A percentile compares a stretch with the other conserved stretches of the same genome.
Evolutionary conservation across 1,139 yeast species (phyloP).

Genomic region (Starmera stellimalicola): DNA sequence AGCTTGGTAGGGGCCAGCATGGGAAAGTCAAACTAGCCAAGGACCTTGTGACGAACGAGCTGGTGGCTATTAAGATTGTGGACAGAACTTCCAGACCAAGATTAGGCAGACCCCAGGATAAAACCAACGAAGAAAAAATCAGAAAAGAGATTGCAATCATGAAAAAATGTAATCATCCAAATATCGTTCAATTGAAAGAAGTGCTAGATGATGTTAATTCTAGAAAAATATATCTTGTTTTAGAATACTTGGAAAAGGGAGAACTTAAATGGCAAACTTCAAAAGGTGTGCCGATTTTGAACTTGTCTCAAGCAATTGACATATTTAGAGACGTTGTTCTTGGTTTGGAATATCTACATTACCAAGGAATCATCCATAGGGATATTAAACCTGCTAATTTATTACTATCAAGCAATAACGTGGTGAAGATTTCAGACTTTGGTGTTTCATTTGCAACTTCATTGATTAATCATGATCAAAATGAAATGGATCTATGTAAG

Average conservation of each 20-base stretch:
- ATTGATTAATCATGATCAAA: conserved; percentile 42
- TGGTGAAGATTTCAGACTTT: conserved; percentile 90
- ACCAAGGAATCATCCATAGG: conserved; percentile 90
- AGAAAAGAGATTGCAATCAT: conserved; percentile 91
- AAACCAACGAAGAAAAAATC: conserved; percentile 42
- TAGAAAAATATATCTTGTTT: conserved; percentile 78
- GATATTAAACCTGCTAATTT: conserved; percentile 97
- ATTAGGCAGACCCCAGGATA: conserved; percentile 32
- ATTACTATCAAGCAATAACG: conserved; percentile 58
- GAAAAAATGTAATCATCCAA: conserved; percentile 88
- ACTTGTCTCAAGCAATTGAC: conserved; percentile 56
- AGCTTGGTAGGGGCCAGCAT: conserved; percentile 93
- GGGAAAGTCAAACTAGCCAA: conserved; percentile 92
- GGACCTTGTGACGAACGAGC: conserved; percentile 57
- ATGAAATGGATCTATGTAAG: conserved; percentile 77
- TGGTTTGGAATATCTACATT: conserved; percentile 88
- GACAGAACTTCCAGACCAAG: conserved; percentile 64
- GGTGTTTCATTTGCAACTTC: conserved; percentile 85
- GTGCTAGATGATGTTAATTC: conserved; percentile 83
- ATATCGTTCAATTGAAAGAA: conserved; percentile 79
- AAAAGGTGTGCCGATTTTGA: conserved; percentile 48
- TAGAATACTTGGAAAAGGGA: conserved; percentile 88
- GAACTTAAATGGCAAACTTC: conserved; percentile 81
- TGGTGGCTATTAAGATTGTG: conserved; percentile 90
- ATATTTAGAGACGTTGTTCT: conserved; percentile 78